These are phyloP conservation scores for Coemansia sp. DNA, from an alignment of 192 early-diverging fungal species.

Conservation along the genomic window DNA sequence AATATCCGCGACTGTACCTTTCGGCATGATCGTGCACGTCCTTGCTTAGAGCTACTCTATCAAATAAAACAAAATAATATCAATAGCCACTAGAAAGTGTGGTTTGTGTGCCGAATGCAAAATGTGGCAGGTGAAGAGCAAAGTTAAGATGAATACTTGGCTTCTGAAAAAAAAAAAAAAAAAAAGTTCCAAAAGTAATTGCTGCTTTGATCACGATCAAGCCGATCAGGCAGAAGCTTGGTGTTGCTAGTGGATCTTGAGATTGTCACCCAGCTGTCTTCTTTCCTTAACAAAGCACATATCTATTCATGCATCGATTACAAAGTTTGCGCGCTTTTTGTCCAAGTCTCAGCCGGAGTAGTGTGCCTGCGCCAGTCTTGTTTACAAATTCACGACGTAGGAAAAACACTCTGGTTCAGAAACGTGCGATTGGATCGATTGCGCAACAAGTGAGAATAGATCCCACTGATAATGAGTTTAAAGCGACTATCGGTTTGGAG, in stretches of 20 bases:
- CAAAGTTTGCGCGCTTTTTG: not conserved
- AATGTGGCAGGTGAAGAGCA: not conserved
- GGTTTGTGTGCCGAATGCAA: not conserved
- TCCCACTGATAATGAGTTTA: constrained; percentile 35
- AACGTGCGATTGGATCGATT: not conserved
- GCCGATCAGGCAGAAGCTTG: not conserved
- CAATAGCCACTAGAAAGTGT: not conserved
- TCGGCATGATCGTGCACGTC: not conserved
- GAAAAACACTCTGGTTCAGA: not conserved
- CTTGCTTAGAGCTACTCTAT: not conserved
- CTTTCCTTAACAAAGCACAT: not conserved
- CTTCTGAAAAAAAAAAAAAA: not conserved
- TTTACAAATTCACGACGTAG: not conserved
- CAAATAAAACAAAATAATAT: not conserved
- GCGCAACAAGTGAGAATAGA: not conserved
- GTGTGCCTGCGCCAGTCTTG: not conserved
- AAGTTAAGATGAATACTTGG: not conserved
- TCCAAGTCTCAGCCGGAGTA: not conserved
- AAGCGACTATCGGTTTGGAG: constrained; percentile 84
- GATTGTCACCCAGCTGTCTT: not conserved
- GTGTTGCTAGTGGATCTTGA: not conserved
- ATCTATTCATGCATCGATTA: not conserved
- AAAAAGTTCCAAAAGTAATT: not conserved
- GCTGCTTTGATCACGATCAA: not conserved
- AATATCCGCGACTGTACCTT: not conserved